phyloP scores from a whole-genome alignment of 192 early-diverging fungal genomes.

The Entophlyctis luteolus region DNA sequence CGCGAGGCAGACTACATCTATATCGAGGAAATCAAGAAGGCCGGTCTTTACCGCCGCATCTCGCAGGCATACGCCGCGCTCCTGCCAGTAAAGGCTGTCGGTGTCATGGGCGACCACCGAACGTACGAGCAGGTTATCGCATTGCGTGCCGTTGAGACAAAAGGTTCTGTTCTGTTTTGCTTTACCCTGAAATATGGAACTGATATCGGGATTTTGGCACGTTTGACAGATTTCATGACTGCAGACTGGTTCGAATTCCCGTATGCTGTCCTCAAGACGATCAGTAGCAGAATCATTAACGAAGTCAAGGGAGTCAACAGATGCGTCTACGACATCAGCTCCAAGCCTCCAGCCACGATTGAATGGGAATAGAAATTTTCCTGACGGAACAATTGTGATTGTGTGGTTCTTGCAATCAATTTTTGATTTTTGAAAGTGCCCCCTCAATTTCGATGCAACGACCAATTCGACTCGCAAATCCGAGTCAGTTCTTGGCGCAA shows the following conservation, averaged over 20 bases:
- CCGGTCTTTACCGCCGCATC: constrained; percentile 93
- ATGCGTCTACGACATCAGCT: constrained; percentile 93
- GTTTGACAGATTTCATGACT: constrained; percentile 83
- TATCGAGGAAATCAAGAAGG: constrained; percentile 98
- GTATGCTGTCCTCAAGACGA: constrained; percentile 80
- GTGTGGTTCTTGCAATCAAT: too few species aligned
- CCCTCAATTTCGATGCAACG: too few species aligned
- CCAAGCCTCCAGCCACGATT: constrained; percentile 97
- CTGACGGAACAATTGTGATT: too few species aligned
- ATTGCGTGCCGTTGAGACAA: constrained; percentile 91
- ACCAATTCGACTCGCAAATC: too few species aligned
- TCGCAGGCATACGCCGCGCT: constrained; percentile 97
- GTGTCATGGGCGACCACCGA: constrained; percentile 98
- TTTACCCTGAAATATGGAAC: not conserved
- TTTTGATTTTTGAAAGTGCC: too few species aligned
- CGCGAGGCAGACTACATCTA: constrained; percentile 94
- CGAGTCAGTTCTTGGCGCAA: too few species aligned
- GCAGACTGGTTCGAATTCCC: constrained; percentile 92
- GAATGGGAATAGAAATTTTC: constrained; percentile 84
- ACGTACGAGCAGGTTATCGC: constrained; percentile 99
- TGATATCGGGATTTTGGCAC: not conserved
- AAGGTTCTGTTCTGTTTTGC: constrained; percentile 32
- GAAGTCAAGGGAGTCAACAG: constrained; percentile 98
- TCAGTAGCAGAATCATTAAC: constrained; percentile 95
- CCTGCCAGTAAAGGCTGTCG: constrained; percentile 90